phyloP scores from a whole-genome alignment of 179 eudicot genomes.

The Sideroxylon spinosum region DNA sequence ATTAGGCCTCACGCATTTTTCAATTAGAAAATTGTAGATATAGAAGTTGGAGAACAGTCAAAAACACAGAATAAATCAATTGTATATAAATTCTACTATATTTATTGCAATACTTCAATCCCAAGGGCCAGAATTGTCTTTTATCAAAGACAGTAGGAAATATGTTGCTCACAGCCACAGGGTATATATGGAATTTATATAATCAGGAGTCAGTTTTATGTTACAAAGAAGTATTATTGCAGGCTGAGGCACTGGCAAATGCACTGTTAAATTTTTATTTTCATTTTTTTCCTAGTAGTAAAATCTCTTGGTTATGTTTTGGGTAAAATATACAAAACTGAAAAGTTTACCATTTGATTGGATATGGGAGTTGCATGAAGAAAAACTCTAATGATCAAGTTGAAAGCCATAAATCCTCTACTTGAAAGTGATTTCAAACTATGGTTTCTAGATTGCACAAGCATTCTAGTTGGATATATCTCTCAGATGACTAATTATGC shows the following conservation, averaged over 20 bases:
- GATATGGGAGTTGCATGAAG: neutral
- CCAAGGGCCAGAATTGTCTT: no score
- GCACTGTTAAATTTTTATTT: neutral
- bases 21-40: no score
- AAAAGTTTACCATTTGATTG: neutral
- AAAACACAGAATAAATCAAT: no score
- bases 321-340: neutral
- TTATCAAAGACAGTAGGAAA: no score
- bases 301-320: neutral
- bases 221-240: neutral
- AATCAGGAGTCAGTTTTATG: neutral
- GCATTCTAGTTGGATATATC: neutral
- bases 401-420: neutral
- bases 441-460: constrained; percentile 5
- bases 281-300: neutral
- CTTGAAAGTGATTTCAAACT: neutral
- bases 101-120: no score
- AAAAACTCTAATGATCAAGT: neutral
- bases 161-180: neutral
- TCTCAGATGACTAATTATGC: neutral
- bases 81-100: no score
- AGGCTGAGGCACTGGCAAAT: neutral
- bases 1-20: no score
- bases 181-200: neutral
- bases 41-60: no score